These are phyloP conservation scores for Xylariaceae sp. DNA, from an alignment of 2,329 filamentous ascomycete genomes.

Conservation along the genomic window DNA sequence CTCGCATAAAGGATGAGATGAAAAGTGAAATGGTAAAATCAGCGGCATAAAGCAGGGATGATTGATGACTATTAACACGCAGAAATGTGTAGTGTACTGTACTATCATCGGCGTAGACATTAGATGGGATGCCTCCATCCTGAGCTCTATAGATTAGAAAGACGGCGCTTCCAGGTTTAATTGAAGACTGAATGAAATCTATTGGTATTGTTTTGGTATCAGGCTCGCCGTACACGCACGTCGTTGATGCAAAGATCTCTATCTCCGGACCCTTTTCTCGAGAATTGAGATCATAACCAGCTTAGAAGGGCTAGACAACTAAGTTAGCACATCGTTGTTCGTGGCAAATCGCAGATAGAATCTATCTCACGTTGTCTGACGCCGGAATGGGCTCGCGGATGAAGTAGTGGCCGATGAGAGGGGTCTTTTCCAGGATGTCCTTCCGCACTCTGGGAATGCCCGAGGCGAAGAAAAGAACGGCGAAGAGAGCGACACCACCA, in stretches of 20 bases:
- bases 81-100: conserved; percentile 3
- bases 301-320: conserved; percentile 28
- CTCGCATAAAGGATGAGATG: conserved; percentile 62
- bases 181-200: conserved; percentile 26
- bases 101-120: conserved; percentile 12
- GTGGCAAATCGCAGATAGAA: background rate
- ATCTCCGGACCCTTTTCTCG: conserved; percentile 8
- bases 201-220: conserved; percentile 25
- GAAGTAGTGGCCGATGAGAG: conserved; percentile 49
- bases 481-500: conserved; percentile 55
- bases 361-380: conserved; percentile 57
- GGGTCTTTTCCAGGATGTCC: conserved; percentile 59
- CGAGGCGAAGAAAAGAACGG: conserved; percentile 56
- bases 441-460: conserved; percentile 57
- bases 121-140: background rate
- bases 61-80: background rate
- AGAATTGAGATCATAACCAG: background rate
- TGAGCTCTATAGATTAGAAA: conserved; percentile 5
- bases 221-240: conserved; percentile 27
- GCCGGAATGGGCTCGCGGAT: conserved; percentile 52
- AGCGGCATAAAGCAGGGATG: conserved; percentile 13
- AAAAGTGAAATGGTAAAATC: conserved; percentile 36
- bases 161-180: conserved; percentile 1
- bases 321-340: conserved; percentile 14
- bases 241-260: conserved; percentile 19